Evolutionary conservation across 75 land plant species (phyloP), one percentile per base, ranked within the genome.

Genomic region (Azolla pinnata): DNA sequence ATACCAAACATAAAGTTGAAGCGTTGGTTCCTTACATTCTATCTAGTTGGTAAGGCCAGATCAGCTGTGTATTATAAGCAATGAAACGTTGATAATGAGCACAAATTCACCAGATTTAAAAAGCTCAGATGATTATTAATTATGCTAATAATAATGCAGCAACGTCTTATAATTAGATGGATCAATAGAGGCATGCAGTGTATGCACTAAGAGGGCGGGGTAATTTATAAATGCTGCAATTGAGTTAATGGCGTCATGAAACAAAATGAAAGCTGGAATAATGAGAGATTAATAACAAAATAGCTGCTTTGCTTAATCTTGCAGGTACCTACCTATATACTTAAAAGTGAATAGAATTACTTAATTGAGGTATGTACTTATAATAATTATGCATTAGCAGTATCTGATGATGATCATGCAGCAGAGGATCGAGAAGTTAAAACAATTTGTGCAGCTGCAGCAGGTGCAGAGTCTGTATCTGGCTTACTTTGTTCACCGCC

Each of bases 401-500:
- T n/a, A 35, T 35, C 40, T 12, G 40, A 35, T 5, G 5, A 12
- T 35, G 40, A 5, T 5, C 40, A 35, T 35, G 5, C 12, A 12
- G 40, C 10, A 12, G 40, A 12, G 40, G 40, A 35, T 35, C 5
- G 40, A 4, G 4, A 52, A 52, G 54, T 2, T 12, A 27, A 26
- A 27, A 25, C 29, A 52, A 2, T 4, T 1, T 24, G 54, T 24
- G 28, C 1, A 2, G 27, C 7, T 25, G 54, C 2, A 2, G 29
- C 2, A 52, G 51, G 18, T 5, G 12, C 10, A 35, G 40, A 35
- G 40, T 5, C 8, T 7, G 53, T 7, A 17, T 4, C 25, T 50
- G 44, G 45, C 79, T 69, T 57, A 86, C 90, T 86, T 0, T 86
- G 62, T 56, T 72, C 81, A 17, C 90, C 90, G 20, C 90, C 90